Evolutionary conservation across 2,329 filamentous ascomycete genomes (phyloP).

Genomic region (Beauveria sp.): DNA sequence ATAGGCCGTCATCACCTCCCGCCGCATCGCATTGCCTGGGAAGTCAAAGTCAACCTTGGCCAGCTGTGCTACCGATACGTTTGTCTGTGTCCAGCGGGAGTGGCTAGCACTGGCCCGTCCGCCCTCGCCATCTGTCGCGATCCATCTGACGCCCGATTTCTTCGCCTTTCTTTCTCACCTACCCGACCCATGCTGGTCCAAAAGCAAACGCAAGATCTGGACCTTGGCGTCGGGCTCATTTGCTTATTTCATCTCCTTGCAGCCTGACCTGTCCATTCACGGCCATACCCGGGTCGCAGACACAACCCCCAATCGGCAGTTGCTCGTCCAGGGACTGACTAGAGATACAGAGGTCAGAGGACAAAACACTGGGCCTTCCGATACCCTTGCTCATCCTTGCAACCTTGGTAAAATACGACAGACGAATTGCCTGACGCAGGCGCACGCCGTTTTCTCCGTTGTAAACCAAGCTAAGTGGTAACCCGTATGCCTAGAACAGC

Average conservation of each 20-base stretch:
- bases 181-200: background rate
- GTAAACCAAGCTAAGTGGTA: background rate
- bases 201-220: background rate
- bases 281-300: background rate
- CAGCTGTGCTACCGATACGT: background rate
- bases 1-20: background rate
- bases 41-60: background rate
- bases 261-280: background rate
- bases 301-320: slow-evolving; percentile 1
- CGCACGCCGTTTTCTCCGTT: background rate
- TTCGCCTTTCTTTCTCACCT: background rate
- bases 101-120: background rate
- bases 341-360: background rate
- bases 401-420: slow-evolving; percentile 4
- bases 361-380: slow-evolving; percentile 1
- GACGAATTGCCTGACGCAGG: background rate
- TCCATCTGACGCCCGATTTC: background rate
- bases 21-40: background rate
- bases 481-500: background rate
- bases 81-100: background rate
- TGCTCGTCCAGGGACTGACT: background rate
- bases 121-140: background rate
- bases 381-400: slow-evolving; percentile 7
- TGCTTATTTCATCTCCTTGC: background rate
- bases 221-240: background rate